Conservation (phyloP, 1,284 basidiomycete species). For the Ganoderma multipileum region DNA sequence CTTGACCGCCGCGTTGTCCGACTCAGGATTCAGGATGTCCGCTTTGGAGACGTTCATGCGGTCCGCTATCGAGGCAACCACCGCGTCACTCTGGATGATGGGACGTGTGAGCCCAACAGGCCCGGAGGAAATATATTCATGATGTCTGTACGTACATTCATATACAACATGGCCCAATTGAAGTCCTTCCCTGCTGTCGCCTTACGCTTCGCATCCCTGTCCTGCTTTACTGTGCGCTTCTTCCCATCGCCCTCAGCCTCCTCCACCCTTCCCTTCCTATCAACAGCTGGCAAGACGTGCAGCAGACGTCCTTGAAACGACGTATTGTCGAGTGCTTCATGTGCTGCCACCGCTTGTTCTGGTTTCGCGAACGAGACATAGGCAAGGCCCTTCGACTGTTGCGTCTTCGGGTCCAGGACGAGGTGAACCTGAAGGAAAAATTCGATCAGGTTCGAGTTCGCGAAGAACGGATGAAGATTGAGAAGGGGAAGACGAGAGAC, state of each 20-base stretch:
- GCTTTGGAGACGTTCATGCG: slow-evolving; percentile 68
- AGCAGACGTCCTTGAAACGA: slow-evolving; percentile 93
- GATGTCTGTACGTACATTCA: slow-evolving; percentile 81
- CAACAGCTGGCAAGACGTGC: slow-evolving; percentile 88
- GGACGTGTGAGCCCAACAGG: slow-evolving; percentile 10
- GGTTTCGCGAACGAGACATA: slow-evolving; percentile 83
- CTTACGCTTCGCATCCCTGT: slow-evolving; percentile 76
- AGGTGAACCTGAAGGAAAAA: slow-evolving; percentile 73
- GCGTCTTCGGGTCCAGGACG: slow-evolving; percentile 73
- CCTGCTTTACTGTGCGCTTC: slow-evolving; percentile 71
- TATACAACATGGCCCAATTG: slow-evolving; percentile 96
- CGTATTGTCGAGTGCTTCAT: slow-evolving; percentile 80
- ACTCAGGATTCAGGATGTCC: slow-evolving; percentile 84
- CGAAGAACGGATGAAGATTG: neutral
- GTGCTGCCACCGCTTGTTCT: slow-evolving; percentile 77
- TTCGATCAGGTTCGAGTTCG: slow-evolving; percentile 17
- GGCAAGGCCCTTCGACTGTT: slow-evolving; percentile 82
- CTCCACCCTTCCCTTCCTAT: slow-evolving; percentile 58
- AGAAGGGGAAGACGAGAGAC: slow-evolving; percentile 20
- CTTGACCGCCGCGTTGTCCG: slow-evolving; percentile 86
- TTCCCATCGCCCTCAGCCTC: slow-evolving; percentile 48
- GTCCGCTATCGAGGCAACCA: slow-evolving; percentile 46
- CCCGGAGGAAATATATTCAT: slow-evolving; percentile 26
- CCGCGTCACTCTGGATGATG: slow-evolving; percentile 61
- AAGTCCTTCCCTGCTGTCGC: slow-evolving; percentile 83